Percentiles rank a stretch among this genome's conserved stretches.
Evolutionary conservation across 148 eudicot genomes (phyloP).

Genomic region (Polygonum aviculare): DNA sequence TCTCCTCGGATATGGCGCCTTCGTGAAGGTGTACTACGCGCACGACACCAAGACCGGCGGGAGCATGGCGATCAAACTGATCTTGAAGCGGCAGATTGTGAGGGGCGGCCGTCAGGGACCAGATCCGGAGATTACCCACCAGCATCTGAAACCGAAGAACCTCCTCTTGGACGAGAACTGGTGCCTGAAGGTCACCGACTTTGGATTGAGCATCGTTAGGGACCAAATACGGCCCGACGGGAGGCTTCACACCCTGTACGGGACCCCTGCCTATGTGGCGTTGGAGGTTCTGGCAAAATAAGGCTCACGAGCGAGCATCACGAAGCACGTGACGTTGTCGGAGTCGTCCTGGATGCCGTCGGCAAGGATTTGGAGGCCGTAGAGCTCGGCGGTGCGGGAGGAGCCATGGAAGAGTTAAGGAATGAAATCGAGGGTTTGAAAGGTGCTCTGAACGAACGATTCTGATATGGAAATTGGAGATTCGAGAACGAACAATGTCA

Average conservation of each 20-base stretch:
- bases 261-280: conserved; percentile 87
- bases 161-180: conserved; percentile 60
- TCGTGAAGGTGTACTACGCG: conserved; percentile 69
- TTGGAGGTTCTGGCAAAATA: conserved; percentile 63
- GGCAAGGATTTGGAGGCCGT: too few relatives aligned
- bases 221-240: conserved; percentile 38
- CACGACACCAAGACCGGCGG: conserved; percentile 33
- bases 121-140: conserved; percentile 64
- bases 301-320: too few relatives aligned
- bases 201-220: conserved; percentile 50
- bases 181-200: conserved; percentile 50
- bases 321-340: too few relatives aligned
- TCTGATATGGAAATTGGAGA: too few relatives aligned
- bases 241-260: conserved; percentile 55
- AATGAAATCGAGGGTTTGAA: too few relatives aligned
- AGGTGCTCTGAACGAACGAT: too few relatives aligned
- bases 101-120: conserved; percentile 41
- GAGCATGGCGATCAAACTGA: conserved; percentile 55
- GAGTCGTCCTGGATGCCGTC: too few relatives aligned
- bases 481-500: too few relatives aligned
- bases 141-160: conserved; percentile 68
- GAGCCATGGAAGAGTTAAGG: too few relatives aligned
- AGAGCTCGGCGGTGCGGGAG: too few relatives aligned
- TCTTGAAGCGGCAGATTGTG: conserved; percentile 33
- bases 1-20: conserved; percentile 59